Base-by-base conservation (phyloP, 1,284 basidiomycete genomes). In the Volvariella volvacea region DNA sequence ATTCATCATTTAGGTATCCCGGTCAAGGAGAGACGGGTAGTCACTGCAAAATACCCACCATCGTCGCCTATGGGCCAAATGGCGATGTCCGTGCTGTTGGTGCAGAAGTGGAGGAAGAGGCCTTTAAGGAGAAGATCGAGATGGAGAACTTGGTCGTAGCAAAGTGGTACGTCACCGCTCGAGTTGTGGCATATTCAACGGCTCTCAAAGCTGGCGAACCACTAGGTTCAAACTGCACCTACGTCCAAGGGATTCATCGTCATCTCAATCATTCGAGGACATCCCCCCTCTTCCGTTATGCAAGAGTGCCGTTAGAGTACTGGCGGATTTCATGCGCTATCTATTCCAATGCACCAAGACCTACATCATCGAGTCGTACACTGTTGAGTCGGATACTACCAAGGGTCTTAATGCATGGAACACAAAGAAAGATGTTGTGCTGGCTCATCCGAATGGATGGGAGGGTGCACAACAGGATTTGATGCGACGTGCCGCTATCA, bases 181-280 rank as follows among this genome's bases (percentile, higher is more conserved):
- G 4, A 25, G 20, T 6, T 30, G 33, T 42, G 22, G 6, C 20
- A 40, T 22, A 22, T 8, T 9, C 7, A 37, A 42, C n/a, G 17
- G 22, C 30, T 6, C 4, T 41, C 25, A 28, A 4, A 4, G 20
- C 4, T 40, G 14, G 6, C 30, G 10, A 20, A 22, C 4, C 31
- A 12, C 4, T 19, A 76, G 75, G 74, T 76, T 74, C 62, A 77
- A 77, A 50, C 54, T 77, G 0, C 52, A 74, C 48, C 52, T 78
- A 1, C 66, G 67, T 2, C 63, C 72, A 36, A 54, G 56, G 10
- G 9, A 20, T n/a, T 14, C 19, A 49, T 63, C 38, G 8, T 28
- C 34, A 12, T 21, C 14, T 4, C 17, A 19, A 9, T 22, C 41
- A 12, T 28, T 12, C 16, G 20, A 39, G 15, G 30, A 22, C 12